Evolutionary conservation across 2,329 filamentous ascomycete genomes (phyloP).

Genomic region (Geoglossum cookeanum): DNA sequence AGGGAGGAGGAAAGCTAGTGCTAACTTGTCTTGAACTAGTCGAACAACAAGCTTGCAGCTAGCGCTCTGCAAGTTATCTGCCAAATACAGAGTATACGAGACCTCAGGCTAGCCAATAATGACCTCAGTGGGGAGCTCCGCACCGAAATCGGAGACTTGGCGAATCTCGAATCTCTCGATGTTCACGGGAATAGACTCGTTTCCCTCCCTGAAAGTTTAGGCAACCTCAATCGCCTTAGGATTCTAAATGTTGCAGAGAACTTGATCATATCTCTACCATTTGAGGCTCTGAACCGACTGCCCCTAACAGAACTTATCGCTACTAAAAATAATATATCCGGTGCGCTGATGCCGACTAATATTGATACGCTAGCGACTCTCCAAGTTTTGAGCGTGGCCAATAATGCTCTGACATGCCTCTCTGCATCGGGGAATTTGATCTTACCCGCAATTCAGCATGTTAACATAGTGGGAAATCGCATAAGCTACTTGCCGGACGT

Average conservation of each 20-base stretch:
- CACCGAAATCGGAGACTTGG: slow-evolving; percentile 40
- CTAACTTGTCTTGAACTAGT: slow-evolving; percentile 25
- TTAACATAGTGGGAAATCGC: slow-evolving; percentile 67
- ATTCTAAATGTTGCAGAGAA: slow-evolving; percentile 70
- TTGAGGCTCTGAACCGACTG: slow-evolving; percentile 45
- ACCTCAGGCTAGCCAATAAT: slow-evolving; percentile 69
- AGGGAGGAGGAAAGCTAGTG: background rate
- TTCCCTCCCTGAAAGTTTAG: slow-evolving; percentile 45
- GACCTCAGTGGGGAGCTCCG: slow-evolving; percentile 49
- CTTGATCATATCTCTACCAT: slow-evolving; percentile 48
- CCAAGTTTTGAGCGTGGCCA: slow-evolving; percentile 58
- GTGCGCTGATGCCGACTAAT: slow-evolving; percentile 46
- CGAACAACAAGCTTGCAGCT: slow-evolving; percentile 63
- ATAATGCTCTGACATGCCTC: slow-evolving; percentile 47
- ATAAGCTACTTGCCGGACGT: slow-evolving; percentile 55
- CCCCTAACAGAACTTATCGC: slow-evolving; percentile 55
- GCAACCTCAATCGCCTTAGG: slow-evolving; percentile 48
- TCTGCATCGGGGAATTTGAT: slow-evolving; percentile 31
- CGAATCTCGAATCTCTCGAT: slow-evolving; percentile 60
- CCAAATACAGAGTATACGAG: slow-evolving; percentile 52
- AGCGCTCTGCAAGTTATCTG: slow-evolving; percentile 52
- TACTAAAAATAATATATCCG: slow-evolving; percentile 60
- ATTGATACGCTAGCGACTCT: slow-evolving; percentile 42
- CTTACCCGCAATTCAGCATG: slow-evolving; percentile 51
- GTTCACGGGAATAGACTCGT: slow-evolving; percentile 64